These are phyloP conservation scores for Achaetomium macrosporum DNA, from an alignment of 2,329 filamentous ascomycete genomes.

Conservation along the genomic window DNA sequence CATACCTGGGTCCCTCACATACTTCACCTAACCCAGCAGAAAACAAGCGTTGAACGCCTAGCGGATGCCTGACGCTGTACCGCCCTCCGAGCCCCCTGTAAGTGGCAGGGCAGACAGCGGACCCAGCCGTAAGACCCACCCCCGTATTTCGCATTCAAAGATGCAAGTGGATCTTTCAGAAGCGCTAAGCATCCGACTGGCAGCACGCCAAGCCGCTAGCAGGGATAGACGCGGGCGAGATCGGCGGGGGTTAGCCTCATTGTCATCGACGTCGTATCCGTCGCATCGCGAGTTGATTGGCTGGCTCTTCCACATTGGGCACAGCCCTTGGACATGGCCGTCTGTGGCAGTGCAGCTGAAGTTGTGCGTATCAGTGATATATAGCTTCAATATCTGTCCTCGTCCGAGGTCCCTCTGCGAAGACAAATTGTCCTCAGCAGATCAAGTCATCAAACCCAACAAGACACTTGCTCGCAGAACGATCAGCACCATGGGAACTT, in stretches of 20 bases:
- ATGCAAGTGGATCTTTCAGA: slow-evolving; percentile 4
- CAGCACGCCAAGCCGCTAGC: background rate
- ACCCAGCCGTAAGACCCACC: slow-evolving; percentile 5
- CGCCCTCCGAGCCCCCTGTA: too few relatives aligned
- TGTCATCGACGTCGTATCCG: slow-evolving; percentile 9
- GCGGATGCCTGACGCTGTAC: too few relatives aligned
- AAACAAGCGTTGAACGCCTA: too few relatives aligned
- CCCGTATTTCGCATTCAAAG: slow-evolving; percentile 23
- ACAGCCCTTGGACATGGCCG: background rate
- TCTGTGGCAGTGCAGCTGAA: background rate
- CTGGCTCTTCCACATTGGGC: background rate
- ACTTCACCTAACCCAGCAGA: too few relatives aligned
- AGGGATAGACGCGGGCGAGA: background rate
- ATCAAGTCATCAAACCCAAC: background rate
- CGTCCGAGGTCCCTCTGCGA: too few relatives aligned
- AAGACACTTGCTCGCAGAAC: background rate
- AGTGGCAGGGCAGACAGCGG: background rate
- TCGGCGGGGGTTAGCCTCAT: background rate
- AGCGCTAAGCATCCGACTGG: background rate
- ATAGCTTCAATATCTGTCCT: background rate
- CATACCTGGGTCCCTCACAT: too few relatives aligned
- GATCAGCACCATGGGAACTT: background rate
- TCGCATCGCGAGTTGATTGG: slow-evolving; percentile 14
- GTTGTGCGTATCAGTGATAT: background rate
- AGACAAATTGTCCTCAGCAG: background rate